phyloP scores from a whole-genome alignment of 2,329 filamentous ascomycete genomes.

The Colletotrichum camelliae region DNA sequence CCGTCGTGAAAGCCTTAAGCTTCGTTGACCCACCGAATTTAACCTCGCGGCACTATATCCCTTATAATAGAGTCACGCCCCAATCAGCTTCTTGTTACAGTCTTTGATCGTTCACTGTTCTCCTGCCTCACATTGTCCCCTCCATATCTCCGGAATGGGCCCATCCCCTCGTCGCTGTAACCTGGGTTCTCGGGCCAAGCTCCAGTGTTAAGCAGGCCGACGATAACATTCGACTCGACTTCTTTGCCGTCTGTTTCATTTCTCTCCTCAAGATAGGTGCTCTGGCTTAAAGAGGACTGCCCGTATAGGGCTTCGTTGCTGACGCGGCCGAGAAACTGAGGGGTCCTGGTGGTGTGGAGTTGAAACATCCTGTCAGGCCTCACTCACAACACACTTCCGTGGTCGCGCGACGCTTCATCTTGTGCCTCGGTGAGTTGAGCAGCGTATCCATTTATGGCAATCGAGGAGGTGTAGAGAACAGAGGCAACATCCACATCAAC shows the following conservation, averaged over 20 bases:
- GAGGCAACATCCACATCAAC: background rate
- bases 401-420: background rate
- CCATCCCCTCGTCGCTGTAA: conserved; percentile 12
- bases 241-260: background rate
- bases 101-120: background rate
- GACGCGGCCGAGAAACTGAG: conserved; percentile 11
- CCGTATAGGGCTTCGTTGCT: background rate
- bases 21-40: background rate
- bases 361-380: background rate
- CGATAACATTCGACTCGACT: conserved; percentile 10
- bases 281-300: background rate
- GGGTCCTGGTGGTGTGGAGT: conserved; percentile 9
- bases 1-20: too few species aligned
- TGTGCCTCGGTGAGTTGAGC: background rate
- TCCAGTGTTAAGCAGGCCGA: conserved; percentile 18
- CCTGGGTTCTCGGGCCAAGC: conserved; percentile 22
- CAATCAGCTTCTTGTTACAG: conserved; percentile 23
- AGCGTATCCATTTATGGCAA: background rate
- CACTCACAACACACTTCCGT: background rate
- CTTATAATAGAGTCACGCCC: conserved; percentile 14
- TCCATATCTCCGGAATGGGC: conserved; percentile 11
- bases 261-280: background rate
- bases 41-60: background rate
- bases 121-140: conserved; percentile 9
- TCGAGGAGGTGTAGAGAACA: background rate